Percentiles rank a stretch among this genome's conserved stretches.
phyloP scores from a whole-genome alignment of 148 eudicot species.

The Talinum fruticosum region DNA sequence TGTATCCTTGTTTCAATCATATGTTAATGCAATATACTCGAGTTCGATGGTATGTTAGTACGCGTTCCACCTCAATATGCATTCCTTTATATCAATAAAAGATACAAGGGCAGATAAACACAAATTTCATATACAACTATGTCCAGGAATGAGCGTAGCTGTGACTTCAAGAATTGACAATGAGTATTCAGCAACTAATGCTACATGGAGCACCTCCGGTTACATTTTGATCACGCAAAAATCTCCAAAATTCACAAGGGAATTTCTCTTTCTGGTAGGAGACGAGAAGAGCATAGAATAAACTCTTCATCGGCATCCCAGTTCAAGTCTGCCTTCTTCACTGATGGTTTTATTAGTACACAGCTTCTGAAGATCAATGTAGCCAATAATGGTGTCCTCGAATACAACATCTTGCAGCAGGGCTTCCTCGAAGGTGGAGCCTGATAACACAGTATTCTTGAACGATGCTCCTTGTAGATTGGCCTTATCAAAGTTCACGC shows the following conservation, averaged over 20 bases:
- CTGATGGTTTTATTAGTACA: conserved; percentile 46
- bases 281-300: not conserved
- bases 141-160: not conserved
- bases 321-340: conserved; percentile 41
- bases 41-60: too few relatives aligned
- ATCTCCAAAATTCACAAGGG: not conserved
- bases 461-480: conserved; percentile 69
- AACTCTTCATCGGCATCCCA: conserved; percentile 48
- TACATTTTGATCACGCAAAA: conserved; percentile 1
- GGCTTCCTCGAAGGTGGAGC: conserved; percentile 73
- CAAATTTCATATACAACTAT: not conserved
- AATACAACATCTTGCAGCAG: conserved; percentile 66
- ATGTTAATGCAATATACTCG: too few relatives aligned
- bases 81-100: not conserved
- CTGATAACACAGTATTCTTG: conserved; percentile 76
- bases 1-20: too few relatives aligned
- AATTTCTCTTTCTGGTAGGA: not conserved
- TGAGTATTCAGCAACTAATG: not conserved
- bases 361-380: conserved; percentile 60
- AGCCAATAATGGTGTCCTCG: conserved; percentile 76
- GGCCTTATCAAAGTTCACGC: conserved; percentile 76
- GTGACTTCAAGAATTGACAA: not conserved
- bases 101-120: not conserved
- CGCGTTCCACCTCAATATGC: too few relatives aligned
- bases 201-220: not conserved